A percentile compares a stretch with the other conserved stretches of the same genome.
Evolutionary conservation across 2,329 filamentous ascomycete genomes (phyloP).

Genomic region (Periglandula ipomoeae): DNA sequence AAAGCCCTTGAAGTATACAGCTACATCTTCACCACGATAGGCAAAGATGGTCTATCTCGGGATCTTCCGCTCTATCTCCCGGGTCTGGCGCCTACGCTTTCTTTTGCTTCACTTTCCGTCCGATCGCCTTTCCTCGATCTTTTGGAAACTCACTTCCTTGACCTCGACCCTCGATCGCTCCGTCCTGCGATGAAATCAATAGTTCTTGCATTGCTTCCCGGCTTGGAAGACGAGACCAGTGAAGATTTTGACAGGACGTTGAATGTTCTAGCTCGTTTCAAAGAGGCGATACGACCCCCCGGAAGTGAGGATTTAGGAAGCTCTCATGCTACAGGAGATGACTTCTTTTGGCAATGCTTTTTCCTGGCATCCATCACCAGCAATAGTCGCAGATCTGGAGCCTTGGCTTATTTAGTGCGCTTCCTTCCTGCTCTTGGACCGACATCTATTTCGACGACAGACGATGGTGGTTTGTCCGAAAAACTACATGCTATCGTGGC

Average conservation of each 20-base stretch:
- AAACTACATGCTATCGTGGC: slow-evolving; percentile 59
- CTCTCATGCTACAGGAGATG: slow-evolving; percentile 55
- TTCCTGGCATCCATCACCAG: slow-evolving; percentile 91
- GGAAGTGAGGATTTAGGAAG: slow-evolving; percentile 40
- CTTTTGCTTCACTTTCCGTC: slow-evolving; percentile 89
- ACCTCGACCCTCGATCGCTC: slow-evolving; percentile 59
- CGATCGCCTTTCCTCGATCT: slow-evolving; percentile 78
- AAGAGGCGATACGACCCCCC: slow-evolving; percentile 52
- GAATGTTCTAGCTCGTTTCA: slow-evolving; percentile 68
- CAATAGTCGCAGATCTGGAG: slow-evolving; percentile 72
- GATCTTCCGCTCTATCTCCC: slow-evolving; percentile 86
- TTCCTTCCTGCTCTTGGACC: slow-evolving; percentile 50
- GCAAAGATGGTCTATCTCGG: slow-evolving; percentile 66
- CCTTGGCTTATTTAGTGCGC: slow-evolving; percentile 75
- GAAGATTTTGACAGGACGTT: slow-evolving; percentile 92
- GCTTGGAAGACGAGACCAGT: slow-evolving; percentile 89
- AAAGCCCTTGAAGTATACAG: slow-evolving; percentile 92
- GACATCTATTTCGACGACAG: slow-evolving; percentile 4
- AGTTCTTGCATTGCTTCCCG: slow-evolving; percentile 80
- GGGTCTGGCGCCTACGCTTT: slow-evolving; percentile 78
- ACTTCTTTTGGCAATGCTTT: slow-evolving; percentile 97
- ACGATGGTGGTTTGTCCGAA: slow-evolving; percentile 20
- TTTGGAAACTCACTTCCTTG: slow-evolving; percentile 70
- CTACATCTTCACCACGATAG: slow-evolving; percentile 80
- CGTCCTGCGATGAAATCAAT: slow-evolving; percentile 86